Percentiles rank a stretch among this genome's conserved stretches.
Evolutionary conservation across 73 alveolate species (phyloP).

Genomic region (Paramecium tetraurelia): DNA sequence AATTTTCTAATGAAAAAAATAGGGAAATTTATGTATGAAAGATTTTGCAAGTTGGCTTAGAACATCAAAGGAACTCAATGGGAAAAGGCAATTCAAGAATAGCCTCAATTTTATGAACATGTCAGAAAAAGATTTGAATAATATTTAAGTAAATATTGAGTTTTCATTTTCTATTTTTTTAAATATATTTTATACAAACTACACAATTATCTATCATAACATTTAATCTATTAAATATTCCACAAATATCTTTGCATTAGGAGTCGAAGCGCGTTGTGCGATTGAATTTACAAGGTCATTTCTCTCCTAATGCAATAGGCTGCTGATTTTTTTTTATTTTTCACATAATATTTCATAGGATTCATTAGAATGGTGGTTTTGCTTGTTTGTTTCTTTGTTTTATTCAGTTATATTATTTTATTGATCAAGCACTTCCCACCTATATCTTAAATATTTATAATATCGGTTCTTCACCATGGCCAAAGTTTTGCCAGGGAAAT

Average conservation of each 20-base stretch:
- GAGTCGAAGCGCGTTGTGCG: neutral
- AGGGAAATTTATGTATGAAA: constrained; percentile 44
- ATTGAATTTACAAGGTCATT: constrained; percentile 36
- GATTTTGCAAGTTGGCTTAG: neutral
- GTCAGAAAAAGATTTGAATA: constrained; percentile 24
- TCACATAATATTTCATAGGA: constrained; percentile 41
- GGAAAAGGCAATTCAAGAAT: neutral
- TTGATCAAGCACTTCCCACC: constrained; percentile 39
- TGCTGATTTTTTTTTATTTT: neutral
- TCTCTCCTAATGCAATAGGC: neutral
- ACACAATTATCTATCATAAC: constrained; percentile 12
- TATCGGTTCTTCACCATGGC: constrained; percentile 52
- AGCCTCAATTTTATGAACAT: constrained; percentile 10
- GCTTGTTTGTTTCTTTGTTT: neutral
- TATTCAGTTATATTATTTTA: neutral
- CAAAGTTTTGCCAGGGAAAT: constrained; percentile 44
- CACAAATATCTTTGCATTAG: constrained; percentile 29
- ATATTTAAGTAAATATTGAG: constrained; percentile 27
- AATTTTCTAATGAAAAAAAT: constrained; percentile 7
- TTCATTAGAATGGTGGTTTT: neutral
- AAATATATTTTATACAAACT: neutral
- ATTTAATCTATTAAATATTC: constrained; percentile 18
- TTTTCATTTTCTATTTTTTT: neutral
- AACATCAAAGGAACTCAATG: constrained; percentile 11
- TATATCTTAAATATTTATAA: constrained; percentile 22